Conservation (phyloP, 2,329 filamentous ascomycete species). For the Penicillium vulpinum region DNA sequence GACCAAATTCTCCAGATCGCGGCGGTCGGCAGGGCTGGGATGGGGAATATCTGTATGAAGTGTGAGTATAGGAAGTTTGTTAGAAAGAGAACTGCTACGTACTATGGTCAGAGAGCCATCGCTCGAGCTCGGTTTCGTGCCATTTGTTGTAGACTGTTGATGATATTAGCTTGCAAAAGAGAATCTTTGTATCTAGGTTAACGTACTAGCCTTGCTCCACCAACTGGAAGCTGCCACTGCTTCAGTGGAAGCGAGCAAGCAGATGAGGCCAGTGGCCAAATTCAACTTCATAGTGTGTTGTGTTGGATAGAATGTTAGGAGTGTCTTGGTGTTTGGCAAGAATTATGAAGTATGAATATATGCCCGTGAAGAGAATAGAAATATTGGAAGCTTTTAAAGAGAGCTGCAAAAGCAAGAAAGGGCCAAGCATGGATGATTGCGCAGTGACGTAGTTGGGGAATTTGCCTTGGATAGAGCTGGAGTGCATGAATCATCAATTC, state of each 20-base stretch:
- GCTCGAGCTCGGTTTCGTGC: conserved; percentile 96
- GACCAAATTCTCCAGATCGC: conserved; percentile 89
- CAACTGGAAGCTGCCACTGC: conserved; percentile 72
- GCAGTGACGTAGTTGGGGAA: conserved; percentile 36
- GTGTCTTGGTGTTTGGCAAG: background rate
- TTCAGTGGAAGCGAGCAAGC: conserved; percentile 68
- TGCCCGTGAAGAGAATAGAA: background rate
- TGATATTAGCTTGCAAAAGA: conserved; percentile 2
- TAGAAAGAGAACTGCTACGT: background rate
- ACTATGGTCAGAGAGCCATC: conserved; percentile 88
- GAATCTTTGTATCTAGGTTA: background rate
- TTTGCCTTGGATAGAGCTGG: conserved; percentile 16
- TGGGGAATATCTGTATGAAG: conserved; percentile 68
- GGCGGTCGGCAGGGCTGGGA: conserved; percentile 85
- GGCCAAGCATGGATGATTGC: conserved; percentile 29
- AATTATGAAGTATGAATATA: conserved; percentile 8
- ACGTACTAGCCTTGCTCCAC: conserved; percentile 82
- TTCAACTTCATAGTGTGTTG: conserved; percentile 71
- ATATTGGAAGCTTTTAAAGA: conserved; percentile 1
- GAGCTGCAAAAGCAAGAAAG: conserved; percentile 10
- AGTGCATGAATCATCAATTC: conserved; percentile 28
- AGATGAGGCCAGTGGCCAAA: conserved; percentile 66
- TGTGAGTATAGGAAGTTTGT: background rate
- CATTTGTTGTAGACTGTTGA: conserved; percentile 90
- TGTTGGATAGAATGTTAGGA: background rate